A percentile compares a stretch with the other conserved stretches of the same genome.
Conservation (phyloP, 2,329 filamentous ascomycete genomes). For the Atkinsonella texensis region DNA sequence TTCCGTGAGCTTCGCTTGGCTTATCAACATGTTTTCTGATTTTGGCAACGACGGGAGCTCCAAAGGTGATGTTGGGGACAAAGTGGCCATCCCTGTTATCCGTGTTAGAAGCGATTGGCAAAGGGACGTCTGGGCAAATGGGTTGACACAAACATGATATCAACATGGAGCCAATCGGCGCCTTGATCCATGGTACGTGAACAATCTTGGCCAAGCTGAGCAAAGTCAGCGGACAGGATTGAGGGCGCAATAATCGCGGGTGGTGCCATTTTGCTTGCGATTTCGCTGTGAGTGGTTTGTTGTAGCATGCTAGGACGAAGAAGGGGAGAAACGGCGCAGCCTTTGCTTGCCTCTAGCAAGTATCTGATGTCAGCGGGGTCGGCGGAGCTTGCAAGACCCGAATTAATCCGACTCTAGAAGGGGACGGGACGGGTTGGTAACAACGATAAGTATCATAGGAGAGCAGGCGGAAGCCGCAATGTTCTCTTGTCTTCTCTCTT, state of each 20-base stretch:
- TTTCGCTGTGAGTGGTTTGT: background rate
- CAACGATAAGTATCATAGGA: too few species aligned
- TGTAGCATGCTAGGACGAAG: background rate
- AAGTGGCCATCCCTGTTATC: constrained; percentile 83
- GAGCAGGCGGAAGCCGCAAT: too few species aligned
- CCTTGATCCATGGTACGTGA: constrained; percentile 73
- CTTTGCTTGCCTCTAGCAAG: background rate
- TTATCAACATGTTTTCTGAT: constrained; percentile 76
- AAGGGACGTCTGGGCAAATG: background rate
- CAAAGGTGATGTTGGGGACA: constrained; percentile 96
- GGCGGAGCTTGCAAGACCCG: background rate
- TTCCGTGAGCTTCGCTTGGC: constrained; percentile 56
- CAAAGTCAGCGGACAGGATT: constrained; percentile 97
- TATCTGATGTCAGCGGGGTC: constrained; percentile 10
- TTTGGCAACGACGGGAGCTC: constrained; percentile 87
- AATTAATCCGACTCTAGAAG: too few species aligned
- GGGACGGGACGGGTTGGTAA: too few species aligned
- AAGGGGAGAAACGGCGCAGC: background rate
- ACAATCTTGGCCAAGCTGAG: constrained; percentile 75
- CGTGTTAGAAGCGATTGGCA: background rate
- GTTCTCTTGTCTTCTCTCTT: too few species aligned
- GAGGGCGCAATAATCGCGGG: constrained; percentile 92
- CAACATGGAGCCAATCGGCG: constrained; percentile 88
- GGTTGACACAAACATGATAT: constrained; percentile 55
- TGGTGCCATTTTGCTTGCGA: constrained; percentile 49